Evolutionary conservation across 1,139 yeast genomes (phyloP).

Genomic region (Candida albicans): DNA sequence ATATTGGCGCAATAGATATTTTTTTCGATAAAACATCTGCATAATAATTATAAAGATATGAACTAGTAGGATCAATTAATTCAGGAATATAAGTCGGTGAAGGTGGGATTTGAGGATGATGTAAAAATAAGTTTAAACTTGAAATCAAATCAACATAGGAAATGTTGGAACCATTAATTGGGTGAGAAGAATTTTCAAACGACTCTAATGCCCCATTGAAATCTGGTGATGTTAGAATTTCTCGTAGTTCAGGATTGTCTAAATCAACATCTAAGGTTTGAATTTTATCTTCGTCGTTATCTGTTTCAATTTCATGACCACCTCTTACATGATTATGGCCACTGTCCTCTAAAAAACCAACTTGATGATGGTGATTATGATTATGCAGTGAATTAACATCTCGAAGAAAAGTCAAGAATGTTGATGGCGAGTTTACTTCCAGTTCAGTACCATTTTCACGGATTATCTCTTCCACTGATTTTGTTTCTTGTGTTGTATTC

Average conservation of each 20-base stretch:
- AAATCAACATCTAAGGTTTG: slow-evolving; percentile 8
- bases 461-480: neutral
- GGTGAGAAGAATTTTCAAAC: slow-evolving; percentile 7
- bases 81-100: slow-evolving; percentile 21
- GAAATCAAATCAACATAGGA: slow-evolving; percentile 19
- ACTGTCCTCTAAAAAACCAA: no score
- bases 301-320: neutral
- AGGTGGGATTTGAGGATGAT: slow-evolving; percentile 18
- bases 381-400: slow-evolving; percentile 17
- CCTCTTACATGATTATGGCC: no score
- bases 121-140: slow-evolving; percentile 19
- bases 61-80: slow-evolving; percentile 18
- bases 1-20: slow-evolving; percentile 63
- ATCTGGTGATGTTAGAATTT: slow-evolving; percentile 11
- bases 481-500: neutral
- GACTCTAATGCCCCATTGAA: slow-evolving; percentile 12
- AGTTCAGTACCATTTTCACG: slow-evolving; percentile 5
- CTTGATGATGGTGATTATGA: slow-evolving; percentile 2
- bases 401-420: slow-evolving; percentile 21
- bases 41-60: slow-evolving; percentile 61
- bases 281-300: slow-evolving; percentile 4
- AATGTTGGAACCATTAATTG: neutral
- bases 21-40: slow-evolving; percentile 57
- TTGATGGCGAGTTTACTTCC: slow-evolving; percentile 18
- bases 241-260: slow-evolving; percentile 8